phyloP scores from a whole-genome alignment of 2,329 filamentous ascomycete species.

The Dactylellina cionopaga region DNA sequence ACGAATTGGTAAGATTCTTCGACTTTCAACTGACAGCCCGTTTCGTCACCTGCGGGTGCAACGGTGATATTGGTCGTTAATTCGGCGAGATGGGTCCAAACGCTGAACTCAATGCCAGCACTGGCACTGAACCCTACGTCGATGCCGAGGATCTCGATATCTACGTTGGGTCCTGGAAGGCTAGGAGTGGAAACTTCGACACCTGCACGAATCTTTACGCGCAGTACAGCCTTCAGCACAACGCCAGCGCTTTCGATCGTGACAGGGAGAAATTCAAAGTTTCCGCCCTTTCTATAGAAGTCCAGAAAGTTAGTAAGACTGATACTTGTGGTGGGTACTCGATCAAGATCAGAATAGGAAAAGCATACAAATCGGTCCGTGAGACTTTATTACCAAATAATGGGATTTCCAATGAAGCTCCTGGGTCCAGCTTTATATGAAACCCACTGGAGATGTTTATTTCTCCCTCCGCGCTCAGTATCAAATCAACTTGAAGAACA shows the following conservation, averaged over 20 bases:
- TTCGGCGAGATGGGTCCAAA: constrained; percentile 68
- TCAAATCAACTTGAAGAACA: constrained; percentile 66
- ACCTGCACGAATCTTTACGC: constrained; percentile 64
- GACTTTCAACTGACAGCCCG: constrained; percentile 64
- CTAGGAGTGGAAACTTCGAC: constrained; percentile 60
- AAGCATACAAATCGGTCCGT: constrained; percentile 65
- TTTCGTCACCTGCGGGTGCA: constrained; percentile 58
- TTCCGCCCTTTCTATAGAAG: constrained; percentile 64
- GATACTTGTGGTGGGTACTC: background rate
- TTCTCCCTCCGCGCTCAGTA: constrained; percentile 64
- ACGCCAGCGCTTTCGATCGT: constrained; percentile 64
- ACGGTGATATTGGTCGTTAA: constrained; percentile 67
- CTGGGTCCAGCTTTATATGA: constrained; percentile 68
- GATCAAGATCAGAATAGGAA: background rate
- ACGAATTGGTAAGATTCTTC: constrained; percentile 66
- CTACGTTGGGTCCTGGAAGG: no score
- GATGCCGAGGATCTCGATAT: constrained; percentile 54
- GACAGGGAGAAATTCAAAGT: constrained; percentile 69
- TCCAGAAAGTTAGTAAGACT: background rate
- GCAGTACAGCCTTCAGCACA: constrained; percentile 64
- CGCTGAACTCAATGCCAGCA: constrained; percentile 64
- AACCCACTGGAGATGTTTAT: constrained; percentile 68
- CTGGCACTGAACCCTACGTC: constrained; percentile 56
- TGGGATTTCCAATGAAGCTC: constrained; percentile 64
- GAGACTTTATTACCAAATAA: constrained; percentile 67